Percentiles rank a stretch among this genome's conserved stretches.
Evolutionary conservation across 1,284 basidiomycete species (phyloP).

Genomic region (Chiua sp.): DNA sequence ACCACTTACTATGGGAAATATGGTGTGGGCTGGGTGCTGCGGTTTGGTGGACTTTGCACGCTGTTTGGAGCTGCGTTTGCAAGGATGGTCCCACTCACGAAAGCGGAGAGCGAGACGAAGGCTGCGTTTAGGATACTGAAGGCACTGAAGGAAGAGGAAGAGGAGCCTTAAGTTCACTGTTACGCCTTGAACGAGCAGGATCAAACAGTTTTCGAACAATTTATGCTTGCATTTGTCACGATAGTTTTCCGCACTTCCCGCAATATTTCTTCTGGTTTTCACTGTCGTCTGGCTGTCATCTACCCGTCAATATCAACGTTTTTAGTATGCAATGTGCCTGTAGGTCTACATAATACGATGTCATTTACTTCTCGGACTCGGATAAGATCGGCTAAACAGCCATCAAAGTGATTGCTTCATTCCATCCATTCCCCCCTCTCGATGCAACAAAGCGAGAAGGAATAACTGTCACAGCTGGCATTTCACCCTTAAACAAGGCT

Average conservation of each 20-base stretch:
- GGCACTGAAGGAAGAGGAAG: conserved; percentile 62
- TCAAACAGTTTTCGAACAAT: neutral
- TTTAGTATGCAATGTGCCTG: conserved; percentile 3
- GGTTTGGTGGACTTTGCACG: conserved; percentile 89
- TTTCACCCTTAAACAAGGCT: conserved; percentile 21
- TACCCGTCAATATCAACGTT: neutral
- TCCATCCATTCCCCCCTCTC: conserved; percentile 51
- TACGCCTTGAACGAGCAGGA: neutral
- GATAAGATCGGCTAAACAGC: conserved; percentile 18
- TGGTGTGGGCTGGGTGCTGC: conserved; percentile 92
- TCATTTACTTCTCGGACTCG: neutral
- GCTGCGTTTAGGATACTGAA: conserved; percentile 81
- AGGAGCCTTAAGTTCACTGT: conserved; percentile 43
- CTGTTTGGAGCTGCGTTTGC: conserved; percentile 76
- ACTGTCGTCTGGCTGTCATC: conserved; percentile 5
- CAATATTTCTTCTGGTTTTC: conserved; percentile 9
- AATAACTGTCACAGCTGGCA: conserved; percentile 56
- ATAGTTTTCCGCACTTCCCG: neutral
- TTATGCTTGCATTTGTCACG: conserved; percentile 18
- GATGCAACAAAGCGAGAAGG: conserved; percentile 58
- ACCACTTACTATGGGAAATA: conserved; percentile 78
- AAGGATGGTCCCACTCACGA: conserved; percentile 84
- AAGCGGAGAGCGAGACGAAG: conserved; percentile 88
- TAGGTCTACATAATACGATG: neutral
- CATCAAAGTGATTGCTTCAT: conserved; percentile 56